Base-by-base conservation (phyloP, 345 rosid species). In the Eucalyptus melliodora region DNA sequence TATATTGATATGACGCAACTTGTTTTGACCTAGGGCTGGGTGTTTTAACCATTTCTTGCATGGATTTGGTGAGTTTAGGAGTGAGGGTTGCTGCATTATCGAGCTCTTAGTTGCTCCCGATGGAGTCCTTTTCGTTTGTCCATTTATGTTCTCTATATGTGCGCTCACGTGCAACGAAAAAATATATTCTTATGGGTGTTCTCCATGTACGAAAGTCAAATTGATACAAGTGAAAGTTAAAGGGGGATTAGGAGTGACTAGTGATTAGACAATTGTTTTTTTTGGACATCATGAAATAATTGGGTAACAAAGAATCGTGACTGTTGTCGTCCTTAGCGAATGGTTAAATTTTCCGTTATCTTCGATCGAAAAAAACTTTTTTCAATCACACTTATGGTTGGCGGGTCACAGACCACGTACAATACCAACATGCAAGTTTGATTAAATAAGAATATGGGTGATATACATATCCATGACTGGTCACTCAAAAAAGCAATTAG, bases 311-410 rank as follows among this genome's bases (percentile, higher is more conserved):
- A 37, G 85, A 77, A 77, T 0, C 2, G 5, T 19, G 47, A 11
- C 0, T 1, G 4, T 31, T 5, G 12, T 17, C 3, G 1, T 40
- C 9, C 16, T 77, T 6, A 23, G 13, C 0, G 16, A 37, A 21
- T 3, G 16, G 85, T 77, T 19, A 11, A 77, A 37, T 40, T 37
- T 77, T 77, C 30, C 16, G 1, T 5, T 40, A 77, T 77, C 6
- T 14, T 26, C 3, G 1, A 40, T 40, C 3, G 7, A 40, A 77
- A 77, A 1, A 77, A 40, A 40, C 4, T 2, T 72, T 72, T 72
- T 37, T 34, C 15, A 5, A 34, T 19, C 85, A 11, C 0, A 2
- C 15, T 40, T 40, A 37, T 6, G 85, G 1, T 40, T 21, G 85
- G 30, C 0, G 9, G 16, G 47, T 40, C 1, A 21, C 11, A 77